Evolutionary conservation across 345 rosid species (phyloP).

Genomic region (Euphorbia lathyris): DNA sequence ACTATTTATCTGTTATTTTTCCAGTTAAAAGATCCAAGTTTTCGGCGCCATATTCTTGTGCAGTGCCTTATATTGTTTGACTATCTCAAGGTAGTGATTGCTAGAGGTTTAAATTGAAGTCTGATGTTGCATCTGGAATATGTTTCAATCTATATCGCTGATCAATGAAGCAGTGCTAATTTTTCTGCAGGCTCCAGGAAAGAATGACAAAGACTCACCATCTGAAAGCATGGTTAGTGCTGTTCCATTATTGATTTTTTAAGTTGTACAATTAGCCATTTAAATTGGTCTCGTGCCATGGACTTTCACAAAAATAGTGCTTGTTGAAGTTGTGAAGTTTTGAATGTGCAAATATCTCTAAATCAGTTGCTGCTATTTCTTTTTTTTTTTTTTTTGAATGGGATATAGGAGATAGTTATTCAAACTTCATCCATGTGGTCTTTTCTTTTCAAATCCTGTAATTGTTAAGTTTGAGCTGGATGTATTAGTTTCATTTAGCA

Average conservation of each 20-base stretch:
- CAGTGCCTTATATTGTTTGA: slow-evolving; percentile 96
- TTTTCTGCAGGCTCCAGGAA: slow-evolving; percentile 75
- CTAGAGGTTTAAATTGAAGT: slow-evolving; percentile 11
- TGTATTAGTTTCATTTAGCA: neutral
- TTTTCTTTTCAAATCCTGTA: slow-evolving; percentile 1
- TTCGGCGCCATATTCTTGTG: slow-evolving; percentile 90
- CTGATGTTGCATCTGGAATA: slow-evolving; percentile 5
- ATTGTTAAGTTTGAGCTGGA: neutral
- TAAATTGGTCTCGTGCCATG: neutral
- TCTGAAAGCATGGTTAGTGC: slow-evolving; percentile 93
- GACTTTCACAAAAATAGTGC: neutral
- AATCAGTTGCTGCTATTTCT: neutral
- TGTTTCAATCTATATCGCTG: neutral
- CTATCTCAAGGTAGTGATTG: slow-evolving; percentile 68
- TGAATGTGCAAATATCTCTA: neutral
- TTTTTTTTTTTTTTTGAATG: no score
- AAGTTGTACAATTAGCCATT: slow-evolving; percentile 7
- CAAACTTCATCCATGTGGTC: slow-evolving; percentile 1
- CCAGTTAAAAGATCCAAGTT: slow-evolving; percentile 97
- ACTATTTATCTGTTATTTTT: slow-evolving; percentile 17
- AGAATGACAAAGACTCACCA: slow-evolving; percentile 86
- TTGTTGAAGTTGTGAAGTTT: neutral
- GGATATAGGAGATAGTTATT: no score
- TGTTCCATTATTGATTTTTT: slow-evolving; percentile 10
- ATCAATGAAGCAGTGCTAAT: slow-evolving; percentile 16